phyloP scores from a whole-genome alignment of 2,329 filamentous ascomycete species.

The Balansia obtecta region DNA sequence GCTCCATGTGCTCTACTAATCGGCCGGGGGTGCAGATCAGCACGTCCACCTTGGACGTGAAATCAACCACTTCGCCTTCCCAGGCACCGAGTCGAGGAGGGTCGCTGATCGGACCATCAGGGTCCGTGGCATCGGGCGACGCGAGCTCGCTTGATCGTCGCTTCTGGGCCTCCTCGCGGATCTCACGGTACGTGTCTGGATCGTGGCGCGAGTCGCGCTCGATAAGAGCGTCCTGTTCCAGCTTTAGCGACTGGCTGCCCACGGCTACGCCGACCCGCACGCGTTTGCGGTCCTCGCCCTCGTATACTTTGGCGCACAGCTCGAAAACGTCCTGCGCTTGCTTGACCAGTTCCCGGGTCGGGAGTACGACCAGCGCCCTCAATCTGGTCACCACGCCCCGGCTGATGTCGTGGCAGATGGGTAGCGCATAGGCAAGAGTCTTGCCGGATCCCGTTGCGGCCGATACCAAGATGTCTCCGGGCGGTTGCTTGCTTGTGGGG shows the following conservation, averaged over 20 bases:
- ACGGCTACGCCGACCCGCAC: conserved; percentile 73
- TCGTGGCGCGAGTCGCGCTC: conserved; percentile 47
- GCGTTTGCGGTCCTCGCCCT: conserved; percentile 44
- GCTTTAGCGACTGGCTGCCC: conserved; percentile 63
- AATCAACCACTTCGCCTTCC: conserved; percentile 44
- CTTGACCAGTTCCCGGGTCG: conserved; percentile 78
- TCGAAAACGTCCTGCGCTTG: conserved; percentile 75
- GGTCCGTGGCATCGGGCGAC: conserved; percentile 8
- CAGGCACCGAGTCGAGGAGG: conserved; percentile 21
- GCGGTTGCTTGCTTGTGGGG: conserved; percentile 44
- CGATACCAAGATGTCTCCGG: conserved; percentile 76
- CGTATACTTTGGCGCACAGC: conserved; percentile 52
- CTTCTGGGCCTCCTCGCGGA: conserved; percentile 13
- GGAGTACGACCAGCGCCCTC: conserved; percentile 73
- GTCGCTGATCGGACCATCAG: conserved; percentile 12
- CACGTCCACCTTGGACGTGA: conserved; percentile 67
- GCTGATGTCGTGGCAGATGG: conserved; percentile 67
- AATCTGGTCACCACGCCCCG: conserved; percentile 51
- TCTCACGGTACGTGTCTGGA: conserved; percentile 35
- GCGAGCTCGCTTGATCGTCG: conserved; percentile 5
- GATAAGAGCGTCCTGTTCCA: conserved; percentile 41
- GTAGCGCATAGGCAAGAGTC: conserved; percentile 81
- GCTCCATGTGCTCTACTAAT: conserved; percentile 79
- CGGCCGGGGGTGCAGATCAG: conserved; percentile 86
- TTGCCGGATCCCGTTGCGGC: conserved; percentile 95